Base-by-base conservation (phyloP, 768 basidiomycete species). In the Dentipellis sp. region DNA sequence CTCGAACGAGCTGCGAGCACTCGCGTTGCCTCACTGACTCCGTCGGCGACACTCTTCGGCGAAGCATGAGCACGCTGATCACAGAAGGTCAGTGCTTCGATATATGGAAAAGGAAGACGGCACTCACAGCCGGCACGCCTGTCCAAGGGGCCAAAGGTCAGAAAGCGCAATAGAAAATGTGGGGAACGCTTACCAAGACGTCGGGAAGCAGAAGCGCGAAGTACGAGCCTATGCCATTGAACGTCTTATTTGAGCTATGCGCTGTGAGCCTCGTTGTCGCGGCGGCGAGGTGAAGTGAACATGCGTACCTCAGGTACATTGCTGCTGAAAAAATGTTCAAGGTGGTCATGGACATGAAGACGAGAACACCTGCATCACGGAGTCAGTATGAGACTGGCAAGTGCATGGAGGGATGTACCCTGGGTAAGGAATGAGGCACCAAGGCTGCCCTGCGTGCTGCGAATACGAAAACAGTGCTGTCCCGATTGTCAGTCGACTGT, bases 241-340 rank as follows among this genome's bases (percentile, higher is more conserved):
- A 17, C 23, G 51, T 5, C 8, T 37, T 4, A 53, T 53, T 35
- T n/a, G 54, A 12, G 34, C 59, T 60, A 29, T 16, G 22, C 14
- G 19, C 40, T 12, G 21, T 22, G 45, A 37, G 22, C 2, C 10
- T 59, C 8, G 42, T n/a, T 17, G n/a, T 45, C 29, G 17, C 19
- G 42, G n/a, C n/a, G 9, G 16, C 16, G 14, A n/a, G 9, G 16
- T 19, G 14, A n/a, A 37, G 57, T 42, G 22, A 21, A 38, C 17
- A 29, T 14, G 21, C 10, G 35, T 23, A 53, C 59, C 46, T 50
- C 49, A 62, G 55, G 23, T 61, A 62, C 17, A 54, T 54, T 29
- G 56, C 59, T 17, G 61, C 56, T 12, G 61, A 62, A 40, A 62
- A 39, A 5, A 52, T 51, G 29, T 62, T 62, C 48, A 62, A 21